Base-by-base conservation (phyloP, 2,329 filamentous ascomycete genomes). In the Colletotrichum costaricense region DNA sequence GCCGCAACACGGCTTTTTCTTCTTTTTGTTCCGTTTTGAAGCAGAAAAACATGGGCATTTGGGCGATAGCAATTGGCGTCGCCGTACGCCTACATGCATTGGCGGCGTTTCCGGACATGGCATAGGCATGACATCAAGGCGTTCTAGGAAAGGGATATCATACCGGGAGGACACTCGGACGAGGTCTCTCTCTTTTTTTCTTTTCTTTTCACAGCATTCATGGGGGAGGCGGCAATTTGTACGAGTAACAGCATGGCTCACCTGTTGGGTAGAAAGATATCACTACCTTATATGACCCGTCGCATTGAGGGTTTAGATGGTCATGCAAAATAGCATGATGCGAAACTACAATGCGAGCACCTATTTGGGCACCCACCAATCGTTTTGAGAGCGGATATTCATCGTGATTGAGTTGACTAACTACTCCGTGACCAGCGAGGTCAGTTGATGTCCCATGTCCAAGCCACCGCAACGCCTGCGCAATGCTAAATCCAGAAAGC, bases 41-140 rank as follows among this genome's bases (percentile, higher is more conserved):
- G 26, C 38, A 60, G 33, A 57, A 38, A 60, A 56, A 57, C 33
- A 58, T 49, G 33, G 52, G 66, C 33, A 49, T 46, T 38, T 60
- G 35, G 46, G 22, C 66, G 70, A 46, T 46, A 60, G 33, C 46
- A 38, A 24, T 73, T 57, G 65, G 33, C 67, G n/a, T 65, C 67
- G 49, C 42, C 60, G 60, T 49, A 62, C 70, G 67, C 56, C 56
- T 57, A 35, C 56, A 71, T 73, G 35, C 62, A 71, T 71, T 49
- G 33, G 55, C 46, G 71, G 71, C 49, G 71, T 73, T 73, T 12
- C 42, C 35, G 67, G 71, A 46, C 19, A 57, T 24, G 65, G 69
- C 54, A 59, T 66, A 33, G 55, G 67, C 49, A 71, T 73, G 42
- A 28, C 22, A 70, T 66, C 56, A 57, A 62, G 67, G 67, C 56